Evolutionary conservation across 176 grass and related monocot species (phyloP), one percentile per base, ranked within the genome.

Genomic region (Musa acuminata): DNA sequence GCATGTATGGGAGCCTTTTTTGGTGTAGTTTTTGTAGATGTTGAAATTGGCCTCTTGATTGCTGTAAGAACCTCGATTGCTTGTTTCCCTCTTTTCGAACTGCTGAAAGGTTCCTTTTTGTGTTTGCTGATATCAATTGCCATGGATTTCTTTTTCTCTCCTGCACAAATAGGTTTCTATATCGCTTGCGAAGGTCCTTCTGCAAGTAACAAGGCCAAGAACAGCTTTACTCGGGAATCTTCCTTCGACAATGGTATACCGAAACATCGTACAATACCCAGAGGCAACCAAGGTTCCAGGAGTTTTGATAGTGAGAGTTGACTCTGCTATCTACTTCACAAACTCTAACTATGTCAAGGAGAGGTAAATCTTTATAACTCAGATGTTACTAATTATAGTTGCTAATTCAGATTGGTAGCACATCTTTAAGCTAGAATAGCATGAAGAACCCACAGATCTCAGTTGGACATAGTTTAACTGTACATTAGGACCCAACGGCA

Each of bases 1-100:
- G 90, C 95, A 16, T 99, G 90, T 78, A 94, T 94, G 88, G 95
- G 95, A 81, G 95, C 95, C 59, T 99, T 99, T 77, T 82, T 94
- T 1, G 95, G 95, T 53, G 90, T 94, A 50, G 75, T 99, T 49
- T 94, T 99, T 49, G 67, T 74, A 71, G 91, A 88, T 0, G 95
- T 99, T 16, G 95, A 99, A 78, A 91, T 91, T 75, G 95, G 95
- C 59, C 88, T 98, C 49, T 75, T 99, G 76, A 91, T 99, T 68
- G 84, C 95, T 71, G 95, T 99, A 99, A 89, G 84, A 67, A 82
- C 13, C 48, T 52, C 35, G 35, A 72, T 22, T 79, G 21, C 52
- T 25, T 11, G 21, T n/a, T 55, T 29, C 1, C 24, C 20, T 50
- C 54, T 6, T 11, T 4, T 51, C 22, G 17, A 1, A 75, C 52